These are phyloP conservation scores for Suhomyces yuchorum DNA, from an alignment of 1,139 yeast species.

Conservation along the genomic window DNA sequence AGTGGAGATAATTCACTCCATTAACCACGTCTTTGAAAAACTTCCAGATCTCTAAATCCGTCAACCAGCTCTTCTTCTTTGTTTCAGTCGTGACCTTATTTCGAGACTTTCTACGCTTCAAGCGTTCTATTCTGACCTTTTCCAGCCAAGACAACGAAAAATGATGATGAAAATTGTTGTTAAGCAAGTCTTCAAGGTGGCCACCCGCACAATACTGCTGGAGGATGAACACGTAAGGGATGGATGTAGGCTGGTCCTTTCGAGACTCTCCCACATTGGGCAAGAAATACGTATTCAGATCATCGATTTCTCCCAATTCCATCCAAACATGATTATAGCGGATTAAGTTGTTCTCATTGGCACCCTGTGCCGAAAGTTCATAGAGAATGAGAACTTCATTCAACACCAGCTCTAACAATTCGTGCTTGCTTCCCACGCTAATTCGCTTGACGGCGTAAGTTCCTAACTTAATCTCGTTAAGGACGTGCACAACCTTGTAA, in stretches of 20 bases:
- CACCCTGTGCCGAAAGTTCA: slow-evolving; percentile 45
- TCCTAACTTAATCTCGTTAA: slow-evolving; percentile 73
- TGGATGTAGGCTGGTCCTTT: slow-evolving; percentile 22
- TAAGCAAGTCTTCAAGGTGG: slow-evolving; percentile 69
- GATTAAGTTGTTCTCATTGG: slow-evolving; percentile 61
- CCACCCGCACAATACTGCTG: slow-evolving; percentile 92
- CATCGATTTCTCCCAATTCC: slow-evolving; percentile 66
- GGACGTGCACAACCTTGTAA: slow-evolving; percentile 75
- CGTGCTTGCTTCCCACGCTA: slow-evolving; percentile 74
- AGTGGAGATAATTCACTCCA: slow-evolving; percentile 74
- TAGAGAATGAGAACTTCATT: slow-evolving; percentile 72
- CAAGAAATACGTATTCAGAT: slow-evolving; percentile 36
- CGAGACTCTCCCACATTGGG: slow-evolving; percentile 16
- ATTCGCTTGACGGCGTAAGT: slow-evolving; percentile 82
- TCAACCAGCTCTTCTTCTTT: slow-evolving; percentile 30
- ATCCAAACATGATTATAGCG: slow-evolving; percentile 92
- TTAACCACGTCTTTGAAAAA: slow-evolving; percentile 66
- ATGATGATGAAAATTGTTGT: slow-evolving; percentile 30
- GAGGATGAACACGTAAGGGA: slow-evolving; percentile 81
- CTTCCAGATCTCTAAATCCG: slow-evolving; percentile 51
- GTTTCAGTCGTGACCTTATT: slow-evolving; percentile 8
- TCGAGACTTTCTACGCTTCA: slow-evolving; percentile 22
- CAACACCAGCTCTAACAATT: slow-evolving; percentile 67
- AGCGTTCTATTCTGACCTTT: slow-evolving; percentile 28
- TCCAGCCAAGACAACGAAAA: slow-evolving; percentile 29